These are phyloP conservation scores for Cryphonectria naterciae DNA, from an alignment of 2,329 filamentous ascomycete species.

Conservation along the genomic window DNA sequence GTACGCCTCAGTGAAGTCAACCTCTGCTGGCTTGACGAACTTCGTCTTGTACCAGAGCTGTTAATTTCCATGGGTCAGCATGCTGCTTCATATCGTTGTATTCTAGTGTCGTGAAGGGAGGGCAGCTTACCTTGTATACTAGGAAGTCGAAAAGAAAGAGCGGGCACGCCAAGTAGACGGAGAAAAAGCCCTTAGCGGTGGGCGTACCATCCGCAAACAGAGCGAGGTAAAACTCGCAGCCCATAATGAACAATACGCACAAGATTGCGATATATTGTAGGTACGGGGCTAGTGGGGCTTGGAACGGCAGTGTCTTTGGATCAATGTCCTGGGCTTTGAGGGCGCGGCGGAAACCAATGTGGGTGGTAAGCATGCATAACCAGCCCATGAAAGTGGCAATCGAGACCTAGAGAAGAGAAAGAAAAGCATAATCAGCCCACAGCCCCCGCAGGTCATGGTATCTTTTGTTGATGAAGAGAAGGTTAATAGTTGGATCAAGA, in stretches of 20 bases:
- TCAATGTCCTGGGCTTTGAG: conserved; percentile 17
- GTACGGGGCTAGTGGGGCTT: conserved; percentile 16
- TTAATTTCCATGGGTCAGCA: neutral
- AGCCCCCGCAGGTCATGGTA: neutral
- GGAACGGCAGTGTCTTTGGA: conserved; percentile 15
- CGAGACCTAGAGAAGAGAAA: conserved; percentile 7
- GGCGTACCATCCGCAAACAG: conserved; percentile 13
- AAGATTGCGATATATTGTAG: conserved; percentile 18
- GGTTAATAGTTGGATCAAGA: neutral
- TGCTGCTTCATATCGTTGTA: neutral
- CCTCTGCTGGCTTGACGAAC: conserved; percentile 30
- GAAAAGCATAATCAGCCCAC: neutral
- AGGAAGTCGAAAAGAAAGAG: conserved; percentile 21
- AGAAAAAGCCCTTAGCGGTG: conserved; percentile 19
- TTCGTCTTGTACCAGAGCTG: conserved; percentile 22
- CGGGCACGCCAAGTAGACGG: conserved; percentile 25
- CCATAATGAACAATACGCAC: conserved; percentile 12
- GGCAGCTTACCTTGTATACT: conserved; percentile 29
- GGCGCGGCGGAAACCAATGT: conserved; percentile 21
- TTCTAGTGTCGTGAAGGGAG: neutral
- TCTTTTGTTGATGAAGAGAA: neutral
- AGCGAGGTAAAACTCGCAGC: conserved; percentile 25
- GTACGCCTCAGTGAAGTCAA: conserved; percentile 38
- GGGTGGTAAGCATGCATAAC: conserved; percentile 16
- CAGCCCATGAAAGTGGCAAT: conserved; percentile 25